Evolutionary conservation across 352 stramenopile genomes (phyloP), one percentile per base, ranked within the genome.

Genomic region (Globisporangium viniferum): DNA sequence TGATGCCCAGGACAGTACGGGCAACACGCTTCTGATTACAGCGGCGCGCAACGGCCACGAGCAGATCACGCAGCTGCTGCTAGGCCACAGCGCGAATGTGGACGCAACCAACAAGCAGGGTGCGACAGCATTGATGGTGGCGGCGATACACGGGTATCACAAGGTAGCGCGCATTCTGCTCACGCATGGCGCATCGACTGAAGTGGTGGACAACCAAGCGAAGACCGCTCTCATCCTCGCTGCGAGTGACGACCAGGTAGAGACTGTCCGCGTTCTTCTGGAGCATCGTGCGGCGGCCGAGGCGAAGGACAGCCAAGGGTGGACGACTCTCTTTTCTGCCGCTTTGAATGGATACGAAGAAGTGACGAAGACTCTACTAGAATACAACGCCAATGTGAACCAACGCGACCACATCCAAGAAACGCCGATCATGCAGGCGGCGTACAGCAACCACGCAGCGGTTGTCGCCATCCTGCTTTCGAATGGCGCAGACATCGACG

Each of bases 41-140:
- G 64, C 64, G 27, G 64, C 64, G 9, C 46, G 64, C n/a, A 36
- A 51, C 48, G 74, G 66, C 39, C 70, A 66, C 57, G 44, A 78
- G 31, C 68, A 69, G 22, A 78, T 74, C 24, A 31, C 72, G 44
- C 67, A 64, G 36, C 49, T 76, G 41, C 69, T 80, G 18, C 56
- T 69, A 4, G 66, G 14, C 3, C 20, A 59, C 48, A n/a, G 10
- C 5, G 56, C 64, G 22, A 29, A 49, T 29, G 33, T 24, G 27
- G 44, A 69, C 7, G 44, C 48, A 29, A 64, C 22, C 56, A 68
- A 62, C 63, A 14, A 22, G 3, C 29, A 59, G 14, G 56, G 33
- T 0, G 44, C 24, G 44, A 69, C 64, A 15, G 20, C 64, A 14
- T 36, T 71, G n/a, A 31, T 56, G 33, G 24, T 61, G 20, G 53